Conservation (phyloP, 257 asterid species). For the Avicennia marina region DNA sequence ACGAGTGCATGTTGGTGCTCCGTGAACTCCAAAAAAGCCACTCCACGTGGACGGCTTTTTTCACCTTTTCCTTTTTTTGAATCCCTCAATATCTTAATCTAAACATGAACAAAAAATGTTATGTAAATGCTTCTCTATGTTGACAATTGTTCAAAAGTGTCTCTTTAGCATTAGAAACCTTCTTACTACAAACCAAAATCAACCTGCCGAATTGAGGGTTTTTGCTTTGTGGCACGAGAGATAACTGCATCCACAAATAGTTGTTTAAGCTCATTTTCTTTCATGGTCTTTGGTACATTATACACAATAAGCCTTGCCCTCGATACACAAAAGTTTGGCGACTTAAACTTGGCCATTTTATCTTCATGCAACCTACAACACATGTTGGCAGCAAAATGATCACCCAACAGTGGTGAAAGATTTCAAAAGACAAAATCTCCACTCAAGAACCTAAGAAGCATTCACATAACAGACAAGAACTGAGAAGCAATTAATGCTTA, state of each 20-base stretch:
- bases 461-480: too few relatives aligned
- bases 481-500: too few relatives aligned
- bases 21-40: slow-evolving; percentile 85
- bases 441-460: too few relatives aligned
- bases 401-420: too few relatives aligned
- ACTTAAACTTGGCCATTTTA: slow-evolving; percentile 70
- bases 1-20: slow-evolving; percentile 99
- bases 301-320: slow-evolving; percentile 81
- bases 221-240: slow-evolving; percentile 95
- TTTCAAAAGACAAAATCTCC: too few relatives aligned
- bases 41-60: slow-evolving; percentile 79
- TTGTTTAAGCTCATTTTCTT: slow-evolving; percentile 54
- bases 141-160: neutral
- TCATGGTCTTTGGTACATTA: slow-evolving; percentile 81
- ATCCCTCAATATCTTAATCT: slow-evolving; percentile 76
- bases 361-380: slow-evolving; percentile 75
- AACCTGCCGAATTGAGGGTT: slow-evolving; percentile 87
- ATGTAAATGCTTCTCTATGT: neutral
- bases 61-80: slow-evolving; percentile 45
- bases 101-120: slow-evolving; percentile 20
- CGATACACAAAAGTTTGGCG: slow-evolving; percentile 91
- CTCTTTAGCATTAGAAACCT: neutral
- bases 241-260: slow-evolving; percentile 65
- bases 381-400: neutral
- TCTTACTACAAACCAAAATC: slow-evolving; percentile 12